Conservation (phyloP, 2,329 filamentous ascomycete species). For the Teratosphaeria zuluensis region DNA sequence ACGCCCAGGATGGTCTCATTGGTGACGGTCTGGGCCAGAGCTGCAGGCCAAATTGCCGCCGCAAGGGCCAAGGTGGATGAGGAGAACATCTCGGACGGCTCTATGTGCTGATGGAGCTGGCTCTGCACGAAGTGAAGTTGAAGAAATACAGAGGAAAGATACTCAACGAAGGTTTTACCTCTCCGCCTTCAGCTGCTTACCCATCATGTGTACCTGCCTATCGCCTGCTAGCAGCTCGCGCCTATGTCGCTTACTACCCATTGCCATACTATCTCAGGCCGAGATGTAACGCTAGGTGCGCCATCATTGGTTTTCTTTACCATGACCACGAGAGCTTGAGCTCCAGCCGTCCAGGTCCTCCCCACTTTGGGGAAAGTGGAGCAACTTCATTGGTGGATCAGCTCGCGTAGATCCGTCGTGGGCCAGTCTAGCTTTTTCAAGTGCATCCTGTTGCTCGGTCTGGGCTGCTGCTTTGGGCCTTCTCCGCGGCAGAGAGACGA, state of each 20-base stretch:
- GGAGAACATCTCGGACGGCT: slow-evolving; percentile 3
- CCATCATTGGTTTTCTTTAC: neutral
- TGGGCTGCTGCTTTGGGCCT: neutral
- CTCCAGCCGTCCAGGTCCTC: neutral
- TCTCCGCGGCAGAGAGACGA: neutral
- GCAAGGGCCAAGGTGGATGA: slow-evolving; percentile 15
- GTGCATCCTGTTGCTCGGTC: neutral
- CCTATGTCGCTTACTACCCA: neutral
- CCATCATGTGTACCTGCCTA: neutral
- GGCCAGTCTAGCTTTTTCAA: neutral
- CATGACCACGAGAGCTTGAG: neutral
- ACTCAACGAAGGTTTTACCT: neutral
- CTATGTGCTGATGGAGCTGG: neutral
- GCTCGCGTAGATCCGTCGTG: neutral
- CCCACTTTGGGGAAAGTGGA: neutral
- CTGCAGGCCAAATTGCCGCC: slow-evolving; percentile 15
- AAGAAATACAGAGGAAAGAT: neutral
- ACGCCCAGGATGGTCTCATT: slow-evolving; percentile 66
- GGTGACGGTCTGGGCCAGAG: slow-evolving; percentile 16
- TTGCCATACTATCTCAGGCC: neutral
- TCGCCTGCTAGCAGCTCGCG: neutral
- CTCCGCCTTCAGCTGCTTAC: neutral
- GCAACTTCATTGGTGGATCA: neutral
- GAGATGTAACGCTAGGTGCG: neutral
- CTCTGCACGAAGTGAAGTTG: neutral